Evolutionary conservation across 169 alveolate species (phyloP), one percentile per base, ranked within the genome.

Genomic region (Plasmodium malariae): DNA sequence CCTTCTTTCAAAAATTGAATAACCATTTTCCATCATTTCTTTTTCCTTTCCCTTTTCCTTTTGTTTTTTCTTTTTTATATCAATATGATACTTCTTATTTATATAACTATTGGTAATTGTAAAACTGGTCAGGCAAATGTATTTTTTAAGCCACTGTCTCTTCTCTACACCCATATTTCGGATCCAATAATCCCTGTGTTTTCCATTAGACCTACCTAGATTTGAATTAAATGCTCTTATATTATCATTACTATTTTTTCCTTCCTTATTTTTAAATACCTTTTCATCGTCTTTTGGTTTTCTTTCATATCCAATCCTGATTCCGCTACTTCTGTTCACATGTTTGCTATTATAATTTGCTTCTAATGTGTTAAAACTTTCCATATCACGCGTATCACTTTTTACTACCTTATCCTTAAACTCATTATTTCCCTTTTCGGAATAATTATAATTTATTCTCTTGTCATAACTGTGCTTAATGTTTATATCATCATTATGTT

Each of bases 21-120:
- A 86, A 11, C 43, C 59, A 70, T 70, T 45, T 28, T 86, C 70
- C 32, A 9, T 4, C 3, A 24, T 11, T 49, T 49, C 70, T 21
- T 4, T 11, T 17, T 12, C 12, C 24, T 36, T 34, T 17, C 40
- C 28, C 12, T 26, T 21, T 12, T 65, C 11, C 12, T 65, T 65
- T n/a, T 65, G n/a, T 30, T 67, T 30, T 4, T 6, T 68, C 40
- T 55, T 49, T 32, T 57, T 54, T 51, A 59, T 45, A 2, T 17
- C 17, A 62, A 78, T 78, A 51, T 62, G 60, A 48, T 78, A 78
- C 68, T 78, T 78, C 34, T 78, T 78, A 78, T 68, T 78, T 28
- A 78, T 51, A 69, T 62, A 78, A 49, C 89, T 78, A 37, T 78
- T 65, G 40, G 76, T 65, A 54, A 60, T 21, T 36, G 68, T 45